phyloP scores from a whole-genome alignment of 2,329 filamentous ascomycete species.

The Sporothrix variecibatus region DNA sequence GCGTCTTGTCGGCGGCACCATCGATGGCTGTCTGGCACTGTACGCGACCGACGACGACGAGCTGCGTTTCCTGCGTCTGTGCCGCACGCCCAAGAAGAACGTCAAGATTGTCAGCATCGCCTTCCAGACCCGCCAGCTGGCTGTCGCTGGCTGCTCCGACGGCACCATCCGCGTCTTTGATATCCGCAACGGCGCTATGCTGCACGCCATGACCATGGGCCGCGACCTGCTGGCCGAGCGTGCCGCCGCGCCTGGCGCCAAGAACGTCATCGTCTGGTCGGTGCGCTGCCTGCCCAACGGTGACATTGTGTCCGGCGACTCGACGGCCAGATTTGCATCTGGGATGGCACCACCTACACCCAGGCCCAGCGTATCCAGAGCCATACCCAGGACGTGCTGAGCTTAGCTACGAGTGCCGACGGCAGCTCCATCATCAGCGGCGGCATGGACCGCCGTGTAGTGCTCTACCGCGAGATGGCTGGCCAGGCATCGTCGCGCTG shows the following conservation, averaged over 20 bases:
- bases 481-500: constrained; percentile 58
- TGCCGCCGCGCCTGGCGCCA: constrained; percentile 55
- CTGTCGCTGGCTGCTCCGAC: constrained; percentile 93
- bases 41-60: constrained; percentile 85
- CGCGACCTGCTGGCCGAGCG: constrained; percentile 64
- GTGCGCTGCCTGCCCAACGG: constrained; percentile 85
- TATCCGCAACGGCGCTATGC: constrained; percentile 71
- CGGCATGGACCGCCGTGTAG: constrained; percentile 86
- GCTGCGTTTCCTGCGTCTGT: constrained; percentile 75
- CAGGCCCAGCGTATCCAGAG: constrained; percentile 81
- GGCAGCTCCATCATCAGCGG: constrained; percentile 83
- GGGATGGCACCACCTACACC: constrained; percentile 90
- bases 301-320: constrained; percentile 92
- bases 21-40: constrained; percentile 84
- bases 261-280: constrained; percentile 89
- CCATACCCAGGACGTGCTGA: constrained; percentile 87
- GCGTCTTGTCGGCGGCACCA: constrained; percentile 82
- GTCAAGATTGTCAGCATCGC: constrained; percentile 87
- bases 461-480: constrained; percentile 71
- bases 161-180: constrained; percentile 92
- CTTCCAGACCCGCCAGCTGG: constrained; percentile 80
- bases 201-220: constrained; percentile 84
- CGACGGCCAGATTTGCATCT: constrained; percentile 88
- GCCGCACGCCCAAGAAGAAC: constrained; percentile 69
- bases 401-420: constrained; percentile 78